These are phyloP conservation scores for Rhinocladiella mackenziei DNA, from an alignment of 2,329 filamentous ascomycete species.

Conservation along the genomic window DNA sequence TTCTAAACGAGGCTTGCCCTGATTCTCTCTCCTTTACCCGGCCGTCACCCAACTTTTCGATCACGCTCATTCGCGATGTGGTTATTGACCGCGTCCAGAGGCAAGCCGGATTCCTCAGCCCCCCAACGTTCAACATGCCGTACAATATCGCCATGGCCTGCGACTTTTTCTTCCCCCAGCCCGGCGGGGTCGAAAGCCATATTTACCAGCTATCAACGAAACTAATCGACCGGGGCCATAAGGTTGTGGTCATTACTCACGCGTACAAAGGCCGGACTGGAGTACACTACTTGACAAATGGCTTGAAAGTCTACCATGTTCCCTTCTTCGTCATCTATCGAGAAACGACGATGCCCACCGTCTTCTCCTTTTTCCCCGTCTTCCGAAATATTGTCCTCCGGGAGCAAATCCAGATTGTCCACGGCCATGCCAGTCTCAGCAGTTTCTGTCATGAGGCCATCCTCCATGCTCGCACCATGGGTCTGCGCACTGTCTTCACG, in stretches of 20 bases:
- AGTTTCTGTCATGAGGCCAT: conserved; percentile 93
- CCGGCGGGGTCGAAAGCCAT: conserved; percentile 93
- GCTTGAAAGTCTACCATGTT: conserved; percentile 96
- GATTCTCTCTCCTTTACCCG: too few species aligned
- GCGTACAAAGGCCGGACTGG: conserved; percentile 87
- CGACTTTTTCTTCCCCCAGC: conserved; percentile 99
- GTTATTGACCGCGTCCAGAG: not conserved
- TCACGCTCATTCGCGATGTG: not conserved
- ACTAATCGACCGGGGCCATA: conserved; percentile 94
- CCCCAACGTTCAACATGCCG: conserved; percentile 48
- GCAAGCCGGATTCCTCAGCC: not conserved
- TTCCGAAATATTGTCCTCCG: conserved; percentile 93
- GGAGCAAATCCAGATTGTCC: conserved; percentile 93
- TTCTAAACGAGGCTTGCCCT: too few species aligned
- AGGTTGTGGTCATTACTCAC: conserved; percentile 96
- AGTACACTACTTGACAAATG: conserved; percentile 92
- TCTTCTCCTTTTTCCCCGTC: conserved; percentile 98
- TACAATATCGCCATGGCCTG: conserved; percentile 88
- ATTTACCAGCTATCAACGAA: conserved; percentile 98
- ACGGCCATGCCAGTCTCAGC: conserved; percentile 92
- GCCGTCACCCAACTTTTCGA: not conserved
- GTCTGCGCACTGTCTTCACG: conserved; percentile 89
- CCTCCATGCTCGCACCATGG: conserved; percentile 92
- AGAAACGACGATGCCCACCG: conserved; percentile 86
- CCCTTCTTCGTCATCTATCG: conserved; percentile 96